Percentiles rank a stretch among this genome's conserved stretches.
Conservation (phyloP, 257 asterid genomes). For the Solanum bulbocastanum region DNA sequence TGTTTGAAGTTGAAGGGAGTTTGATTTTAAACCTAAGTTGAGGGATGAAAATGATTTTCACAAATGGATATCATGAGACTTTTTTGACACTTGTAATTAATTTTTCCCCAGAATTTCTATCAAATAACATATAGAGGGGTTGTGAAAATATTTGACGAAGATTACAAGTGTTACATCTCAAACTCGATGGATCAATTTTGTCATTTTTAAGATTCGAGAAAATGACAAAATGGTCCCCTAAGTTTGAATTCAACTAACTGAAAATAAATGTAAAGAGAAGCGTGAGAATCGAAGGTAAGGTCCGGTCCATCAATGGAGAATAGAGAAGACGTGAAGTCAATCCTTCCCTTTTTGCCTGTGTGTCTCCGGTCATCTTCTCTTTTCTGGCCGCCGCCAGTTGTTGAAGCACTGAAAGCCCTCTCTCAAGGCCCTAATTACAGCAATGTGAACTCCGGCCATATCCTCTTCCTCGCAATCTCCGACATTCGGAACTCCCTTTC, state of each 20-base stretch:
- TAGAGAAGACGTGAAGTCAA: constrained; percentile 26
- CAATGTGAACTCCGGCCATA: constrained; percentile 58
- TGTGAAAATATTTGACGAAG: no score
- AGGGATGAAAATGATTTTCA: no score
- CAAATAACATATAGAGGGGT: no score
- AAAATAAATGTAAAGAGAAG: not conserved
- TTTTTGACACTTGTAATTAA: no score
- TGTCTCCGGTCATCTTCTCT: constrained; percentile 44
- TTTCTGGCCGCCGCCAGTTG: constrained; percentile 56
- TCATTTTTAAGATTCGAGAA: not conserved
- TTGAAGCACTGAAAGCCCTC: constrained; percentile 63
- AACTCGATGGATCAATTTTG: not conserved
- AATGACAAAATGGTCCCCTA: not conserved
- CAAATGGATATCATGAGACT: no score
- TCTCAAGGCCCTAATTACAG: constrained; percentile 63
- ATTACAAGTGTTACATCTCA: no score
- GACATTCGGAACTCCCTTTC: constrained; percentile 52
- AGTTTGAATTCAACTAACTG: not conserved
- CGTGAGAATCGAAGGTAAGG: not conserved
- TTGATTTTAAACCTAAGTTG: no score
- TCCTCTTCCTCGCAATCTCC: constrained; percentile 50
- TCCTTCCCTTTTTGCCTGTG: constrained; percentile 52
- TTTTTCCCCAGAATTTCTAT: no score
- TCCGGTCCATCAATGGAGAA: not conserved
- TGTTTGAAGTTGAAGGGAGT: no score